Evolutionary conservation across 208 protist species (phyloP).

Genomic region (Wallacemonas sp.): DNA sequence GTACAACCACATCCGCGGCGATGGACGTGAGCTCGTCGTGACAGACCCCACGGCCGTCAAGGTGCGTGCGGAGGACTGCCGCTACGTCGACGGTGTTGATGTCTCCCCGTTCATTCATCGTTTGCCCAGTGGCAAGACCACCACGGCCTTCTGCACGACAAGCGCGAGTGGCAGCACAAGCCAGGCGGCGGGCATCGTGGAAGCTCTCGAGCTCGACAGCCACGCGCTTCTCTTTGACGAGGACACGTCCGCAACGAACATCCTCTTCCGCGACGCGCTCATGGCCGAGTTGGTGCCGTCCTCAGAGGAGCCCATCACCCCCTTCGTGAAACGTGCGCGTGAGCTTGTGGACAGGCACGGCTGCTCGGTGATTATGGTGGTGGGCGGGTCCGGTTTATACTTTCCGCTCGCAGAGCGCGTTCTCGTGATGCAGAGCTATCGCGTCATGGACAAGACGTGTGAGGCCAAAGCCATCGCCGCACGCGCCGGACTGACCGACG

Average conservation of each 20-base stretch:
- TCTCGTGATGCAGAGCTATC: constrained; percentile 88
- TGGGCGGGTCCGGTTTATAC: constrained; percentile 93
- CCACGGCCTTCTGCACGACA: constrained; percentile 57
- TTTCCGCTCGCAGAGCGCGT: constrained; percentile 90
- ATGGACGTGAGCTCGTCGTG: constrained; percentile 92
- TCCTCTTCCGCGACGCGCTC: constrained; percentile 93
- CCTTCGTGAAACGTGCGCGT: constrained; percentile 78
- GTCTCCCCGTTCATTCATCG: constrained; percentile 94
- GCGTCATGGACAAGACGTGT: constrained; percentile 66
- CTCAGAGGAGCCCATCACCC: constrained; percentile 93
- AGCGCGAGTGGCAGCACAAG: constrained; percentile 93
- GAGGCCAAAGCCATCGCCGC: constrained; percentile 60
- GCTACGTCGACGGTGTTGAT: constrained; percentile 84
- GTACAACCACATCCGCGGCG: constrained; percentile 94
- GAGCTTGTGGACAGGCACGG: constrained; percentile 63
- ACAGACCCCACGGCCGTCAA: constrained; percentile 85
- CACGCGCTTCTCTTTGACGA: constrained; percentile 93
- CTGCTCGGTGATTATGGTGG: constrained; percentile 87
- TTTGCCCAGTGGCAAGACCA: constrained; percentile 82
- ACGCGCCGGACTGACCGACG: no score
- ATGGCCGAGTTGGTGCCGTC: constrained; percentile 91
- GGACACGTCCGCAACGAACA: constrained; percentile 96
- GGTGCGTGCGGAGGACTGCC: constrained; percentile 94
- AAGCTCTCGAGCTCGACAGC: constrained; percentile 92
- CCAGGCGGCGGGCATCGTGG: constrained; percentile 92